phyloP scores from a whole-genome alignment of 768 basidiomycete species.

The Suillus discolor region DNA sequence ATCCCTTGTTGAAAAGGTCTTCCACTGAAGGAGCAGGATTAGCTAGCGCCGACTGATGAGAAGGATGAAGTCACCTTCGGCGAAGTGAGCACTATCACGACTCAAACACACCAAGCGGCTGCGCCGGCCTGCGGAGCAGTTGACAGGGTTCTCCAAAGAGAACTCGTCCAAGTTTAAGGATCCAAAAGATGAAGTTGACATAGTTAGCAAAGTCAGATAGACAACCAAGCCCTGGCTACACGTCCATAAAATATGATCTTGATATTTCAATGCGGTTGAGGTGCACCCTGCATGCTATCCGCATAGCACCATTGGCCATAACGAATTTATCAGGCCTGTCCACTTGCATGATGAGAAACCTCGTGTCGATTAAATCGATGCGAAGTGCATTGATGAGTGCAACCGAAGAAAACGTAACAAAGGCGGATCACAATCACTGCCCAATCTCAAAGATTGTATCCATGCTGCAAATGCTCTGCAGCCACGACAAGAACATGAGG shows the following conservation, averaged over 20 bases:
- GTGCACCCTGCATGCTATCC: not conserved
- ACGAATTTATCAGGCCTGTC: not conserved
- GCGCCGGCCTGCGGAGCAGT: constrained; percentile 37
- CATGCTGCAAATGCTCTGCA: constrained; percentile 1
- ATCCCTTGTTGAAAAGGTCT: constrained; percentile 51
- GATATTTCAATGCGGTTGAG: not conserved
- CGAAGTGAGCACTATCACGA: constrained; percentile 36
- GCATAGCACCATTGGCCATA: constrained; percentile 1
- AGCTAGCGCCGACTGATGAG: not conserved
- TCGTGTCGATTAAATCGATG: not conserved
- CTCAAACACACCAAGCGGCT: constrained; percentile 47
- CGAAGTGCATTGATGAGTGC: not conserved
- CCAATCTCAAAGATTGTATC: not conserved
- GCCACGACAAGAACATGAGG: constrained; percentile 7
- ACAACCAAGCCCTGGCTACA: not conserved
- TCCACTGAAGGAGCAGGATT: constrained; percentile 41
- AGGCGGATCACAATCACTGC: not conserved
- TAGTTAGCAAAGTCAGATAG: constrained; percentile 7
- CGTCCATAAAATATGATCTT: not conserved
- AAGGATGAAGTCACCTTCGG: constrained; percentile 30
- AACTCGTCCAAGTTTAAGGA: constrained; percentile 30
- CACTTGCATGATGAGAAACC: not conserved
- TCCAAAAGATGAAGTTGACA: constrained; percentile 9
- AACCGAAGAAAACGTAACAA: not conserved
- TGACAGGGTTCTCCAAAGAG: constrained; percentile 44